Conservation (phyloP, 129 eudicot genomes). For the Gnaphalium uliginosum region DNA sequence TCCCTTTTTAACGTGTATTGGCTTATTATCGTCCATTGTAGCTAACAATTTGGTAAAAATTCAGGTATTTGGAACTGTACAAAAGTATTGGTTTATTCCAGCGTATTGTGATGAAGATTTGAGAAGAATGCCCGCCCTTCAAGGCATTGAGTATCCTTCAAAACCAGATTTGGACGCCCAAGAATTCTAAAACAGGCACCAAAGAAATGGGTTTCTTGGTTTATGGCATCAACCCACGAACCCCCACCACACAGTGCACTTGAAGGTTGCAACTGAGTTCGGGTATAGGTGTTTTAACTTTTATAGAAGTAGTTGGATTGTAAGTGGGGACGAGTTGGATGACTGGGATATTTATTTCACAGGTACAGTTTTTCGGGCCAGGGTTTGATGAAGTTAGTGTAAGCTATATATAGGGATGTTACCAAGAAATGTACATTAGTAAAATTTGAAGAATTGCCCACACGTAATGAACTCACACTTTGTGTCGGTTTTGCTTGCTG, state of each 20-base stretch:
- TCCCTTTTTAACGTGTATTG: conserved; percentile 1
- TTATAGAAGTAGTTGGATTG: conserved; percentile 26
- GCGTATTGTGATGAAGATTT: conserved; percentile 83
- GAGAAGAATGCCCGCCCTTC: conserved; percentile 85
- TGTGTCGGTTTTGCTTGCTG: conserved; percentile 21
- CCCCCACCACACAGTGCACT: conserved; percentile 24
- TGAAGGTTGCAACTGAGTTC: conserved; percentile 26
- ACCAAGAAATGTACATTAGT: conserved; percentile 45
- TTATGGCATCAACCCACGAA: conserved; percentile 15
- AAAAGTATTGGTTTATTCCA: conserved; percentile 80
- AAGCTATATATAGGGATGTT: conserved; percentile 32
- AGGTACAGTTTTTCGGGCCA: conserved; percentile 20
- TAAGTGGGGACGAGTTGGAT: conserved; percentile 1
- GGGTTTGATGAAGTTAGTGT: conserved; percentile 20
- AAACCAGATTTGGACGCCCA: conserved; percentile 84
- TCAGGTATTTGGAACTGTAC: conserved; percentile 86
- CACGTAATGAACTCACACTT: conserved; percentile 26
- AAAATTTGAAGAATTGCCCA: conserved; percentile 20
- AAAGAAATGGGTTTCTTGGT: not conserved
- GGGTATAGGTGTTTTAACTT: conserved; percentile 26
- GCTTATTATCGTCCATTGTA: not conserved
- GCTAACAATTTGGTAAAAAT: conserved; percentile 1
- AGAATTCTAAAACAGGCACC: conserved; percentile 51
- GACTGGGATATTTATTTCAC: conserved; percentile 14
- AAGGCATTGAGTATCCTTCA: conserved; percentile 96